phyloP scores from a whole-genome alignment of 345 rosid species.

The Tarenaya hassleriana region DNA sequence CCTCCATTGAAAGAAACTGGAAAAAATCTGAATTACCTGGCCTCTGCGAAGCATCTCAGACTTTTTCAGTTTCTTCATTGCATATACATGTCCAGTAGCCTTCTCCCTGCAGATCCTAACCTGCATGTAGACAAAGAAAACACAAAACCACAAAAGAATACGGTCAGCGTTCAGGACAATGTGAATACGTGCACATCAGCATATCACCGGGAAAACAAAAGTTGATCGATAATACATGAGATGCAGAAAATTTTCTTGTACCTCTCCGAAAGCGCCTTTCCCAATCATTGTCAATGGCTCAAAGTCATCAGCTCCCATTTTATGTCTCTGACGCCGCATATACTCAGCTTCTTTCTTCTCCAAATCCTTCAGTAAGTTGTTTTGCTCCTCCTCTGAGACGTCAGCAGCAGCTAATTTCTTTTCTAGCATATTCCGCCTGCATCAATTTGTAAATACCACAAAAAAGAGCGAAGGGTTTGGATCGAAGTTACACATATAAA shows the following conservation, averaged over 20 bases:
- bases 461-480: not conserved
- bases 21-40: slow-evolving; percentile 43
- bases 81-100: slow-evolving; percentile 77
- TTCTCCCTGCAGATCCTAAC: slow-evolving; percentile 89
- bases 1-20: slow-evolving; percentile 9
- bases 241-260: slow-evolving; percentile 21
- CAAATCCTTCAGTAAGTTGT: slow-evolving; percentile 64
- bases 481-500: not conserved
- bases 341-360: slow-evolving; percentile 97
- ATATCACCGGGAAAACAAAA: not conserved
- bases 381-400: slow-evolving; percentile 93
- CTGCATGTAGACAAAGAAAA: slow-evolving; percentile 33
- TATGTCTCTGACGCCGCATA: slow-evolving; percentile 96
- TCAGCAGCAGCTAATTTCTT: slow-evolving; percentile 98
- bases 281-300: slow-evolving; percentile 99
- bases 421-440: slow-evolving; percentile 83
- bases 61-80: slow-evolving; percentile 93
- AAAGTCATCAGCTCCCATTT: slow-evolving; percentile 98
- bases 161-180: not conserved
- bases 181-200: not conserved
- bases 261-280: slow-evolving; percentile 99
- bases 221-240: not conserved
- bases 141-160: too few relatives aligned
- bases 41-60: slow-evolving; percentile 99
- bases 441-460: slow-evolving; percentile 24